These are phyloP conservation scores for Angomonas deanei DNA, from an alignment of 208 protist species.

Conservation along the genomic window DNA sequence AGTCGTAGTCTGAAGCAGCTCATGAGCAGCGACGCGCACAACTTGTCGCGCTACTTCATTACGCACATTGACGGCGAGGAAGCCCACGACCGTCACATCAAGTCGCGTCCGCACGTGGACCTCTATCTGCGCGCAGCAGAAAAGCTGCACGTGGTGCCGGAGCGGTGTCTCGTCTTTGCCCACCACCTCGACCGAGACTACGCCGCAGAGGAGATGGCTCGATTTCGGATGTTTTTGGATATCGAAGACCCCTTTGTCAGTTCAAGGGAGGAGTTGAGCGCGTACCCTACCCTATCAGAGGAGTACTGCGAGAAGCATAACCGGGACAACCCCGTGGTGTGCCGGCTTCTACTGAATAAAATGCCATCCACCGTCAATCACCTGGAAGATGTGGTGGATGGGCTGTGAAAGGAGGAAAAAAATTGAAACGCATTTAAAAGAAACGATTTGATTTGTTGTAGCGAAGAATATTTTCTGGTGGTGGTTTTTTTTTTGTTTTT, in stretches of 20 bases:
- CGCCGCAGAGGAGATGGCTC: conserved; percentile 41
- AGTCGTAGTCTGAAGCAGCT: conserved; percentile 62
- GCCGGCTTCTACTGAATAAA: conserved; percentile 33
- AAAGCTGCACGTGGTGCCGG: conserved; percentile 80
- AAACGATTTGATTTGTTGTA: too few species aligned
- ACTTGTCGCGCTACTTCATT: conserved; percentile 50
- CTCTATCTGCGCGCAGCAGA: conserved; percentile 69
- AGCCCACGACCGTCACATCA: conserved; percentile 69
- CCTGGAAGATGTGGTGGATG: conserved; percentile 74
- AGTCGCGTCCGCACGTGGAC: conserved; percentile 74
- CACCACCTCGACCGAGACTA: conserved; percentile 78
- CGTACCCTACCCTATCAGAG: conserved; percentile 45
- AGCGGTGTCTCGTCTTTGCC: conserved; percentile 70
- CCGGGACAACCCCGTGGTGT: conserved; percentile 55
- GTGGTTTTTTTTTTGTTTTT: conserved; percentile 1
- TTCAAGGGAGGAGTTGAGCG: conserved; percentile 19
- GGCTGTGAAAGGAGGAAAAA: not conserved
- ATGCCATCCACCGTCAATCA: conserved; percentile 71
- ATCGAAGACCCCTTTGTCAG: conserved; percentile 83
- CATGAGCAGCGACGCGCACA: conserved; percentile 38
- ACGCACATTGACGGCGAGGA: conserved; percentile 85
- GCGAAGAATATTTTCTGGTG: too few species aligned
- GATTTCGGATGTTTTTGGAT: conserved; percentile 88
- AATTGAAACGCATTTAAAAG: not conserved
- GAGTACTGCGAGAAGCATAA: conserved; percentile 11